Base-by-base conservation (phyloP, 2,329 filamentous ascomycete genomes). In the Microcyclosporella mali region DNA sequence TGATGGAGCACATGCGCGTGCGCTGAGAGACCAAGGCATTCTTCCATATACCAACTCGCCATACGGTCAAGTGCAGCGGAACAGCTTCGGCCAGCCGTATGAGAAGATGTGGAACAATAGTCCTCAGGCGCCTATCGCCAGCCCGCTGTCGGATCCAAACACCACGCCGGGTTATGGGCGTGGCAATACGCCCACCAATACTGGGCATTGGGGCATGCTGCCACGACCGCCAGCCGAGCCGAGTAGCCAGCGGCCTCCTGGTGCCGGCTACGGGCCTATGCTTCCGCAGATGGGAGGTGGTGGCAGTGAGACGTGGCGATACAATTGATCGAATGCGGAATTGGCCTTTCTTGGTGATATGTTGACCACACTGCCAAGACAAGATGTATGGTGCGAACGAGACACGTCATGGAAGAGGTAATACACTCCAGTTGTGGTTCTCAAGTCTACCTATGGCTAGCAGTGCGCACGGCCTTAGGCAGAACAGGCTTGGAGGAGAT, bases 11-110 rank as follows among this genome's bases (percentile, higher is more conserved):
- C 60, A 62, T 32, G 58, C 62, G 4, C 55, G 61, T 16, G 47
- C 57, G 48, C 40, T 65, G 32, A 53, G 62, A 38, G 60, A 66
- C 37, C 51, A 58, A 40, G 57, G 58, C 18, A 56, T 56, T 40
- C 48, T 47, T 32, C 42, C 44, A 9, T 51, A 47, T 44, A 46
- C 31, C 33, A 33, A 40, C 44, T 45, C 38, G 27, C 41, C 36
- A 34, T 47, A 17, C 46, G 48, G 29, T 31, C 40, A 40, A 15
- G 38, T 44, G 28, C 51, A 50, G 18, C 38, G 52, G 8, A 56
- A 54, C 43, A 55, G 51, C 46, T 55, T 56, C 38, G 54, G 54
- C 12, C 46, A 53, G 25, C 29, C 47, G 7, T 58, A 58, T 43
- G 52, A 58, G 21, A 53, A 49, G 41, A 50, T 55, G 45, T 55